Evolutionary conservation across 2,329 filamentous ascomycete genomes (phyloP).

Genomic region (Microsporum ferrugineum): DNA sequence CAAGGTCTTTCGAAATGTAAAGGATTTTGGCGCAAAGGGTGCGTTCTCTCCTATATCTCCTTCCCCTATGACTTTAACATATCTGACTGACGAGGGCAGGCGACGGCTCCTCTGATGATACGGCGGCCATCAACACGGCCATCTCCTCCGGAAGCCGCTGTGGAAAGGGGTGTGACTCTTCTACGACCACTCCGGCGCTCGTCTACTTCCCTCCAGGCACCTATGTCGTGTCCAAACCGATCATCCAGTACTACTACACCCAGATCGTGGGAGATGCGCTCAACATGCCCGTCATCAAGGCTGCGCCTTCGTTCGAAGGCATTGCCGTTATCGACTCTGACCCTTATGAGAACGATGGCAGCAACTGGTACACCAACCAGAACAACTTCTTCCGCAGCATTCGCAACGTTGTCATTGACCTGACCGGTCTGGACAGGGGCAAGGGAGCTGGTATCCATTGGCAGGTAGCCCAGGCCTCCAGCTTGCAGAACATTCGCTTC

Average conservation of each 20-base stretch:
- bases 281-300: constrained; percentile 63
- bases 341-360: constrained; percentile 59
- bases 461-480: constrained; percentile 76
- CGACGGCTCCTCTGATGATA: constrained; percentile 67
- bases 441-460: constrained; percentile 65
- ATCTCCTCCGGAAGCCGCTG: constrained; percentile 70
- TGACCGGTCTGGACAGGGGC: constrained; percentile 48
- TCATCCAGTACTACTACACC: constrained; percentile 81
- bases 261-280: constrained; percentile 76
- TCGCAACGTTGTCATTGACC: constrained; percentile 70
- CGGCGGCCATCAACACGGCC: constrained; percentile 73
- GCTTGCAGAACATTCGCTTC: constrained; percentile 69
- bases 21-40: constrained; percentile 62
- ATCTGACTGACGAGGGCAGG: constrained; percentile 28
- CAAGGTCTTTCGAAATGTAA: constrained; percentile 66
- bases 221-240: constrained; percentile 67
- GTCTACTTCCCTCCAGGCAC: constrained; percentile 87
- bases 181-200: constrained; percentile 70
- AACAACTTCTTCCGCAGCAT: constrained; percentile 75
- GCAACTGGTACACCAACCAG: constrained; percentile 70
- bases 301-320: constrained; percentile 58
- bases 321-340: constrained; percentile 85
- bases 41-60: constrained; percentile 30
- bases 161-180: constrained; percentile 68
- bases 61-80: neutral